Percentiles rank a stretch among this genome's conserved stretches.
Conservation (phyloP, 768 basidiomycete species). For the Xerocomus potaroensis region DNA sequence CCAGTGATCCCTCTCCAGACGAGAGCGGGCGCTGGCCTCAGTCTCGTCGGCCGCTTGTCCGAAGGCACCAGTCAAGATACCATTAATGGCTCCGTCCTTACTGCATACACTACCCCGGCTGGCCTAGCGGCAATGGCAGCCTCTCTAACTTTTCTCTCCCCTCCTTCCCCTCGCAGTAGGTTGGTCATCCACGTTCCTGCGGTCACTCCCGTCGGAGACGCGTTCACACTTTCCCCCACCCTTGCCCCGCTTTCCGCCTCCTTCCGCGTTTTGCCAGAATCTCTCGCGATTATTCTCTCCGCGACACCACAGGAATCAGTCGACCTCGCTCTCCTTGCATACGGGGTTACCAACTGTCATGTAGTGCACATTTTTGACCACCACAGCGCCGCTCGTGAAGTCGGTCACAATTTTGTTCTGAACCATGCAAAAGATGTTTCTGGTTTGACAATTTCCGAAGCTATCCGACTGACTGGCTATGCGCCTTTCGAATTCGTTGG, state of each 20-base stretch:
- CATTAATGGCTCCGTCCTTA: constrained; percentile 54
- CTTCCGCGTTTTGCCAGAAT: constrained; percentile 57
- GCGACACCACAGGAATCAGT: constrained; percentile 80
- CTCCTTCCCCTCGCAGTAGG: constrained; percentile 56
- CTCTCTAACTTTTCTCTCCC: constrained; percentile 68
- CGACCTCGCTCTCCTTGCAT: constrained; percentile 74
- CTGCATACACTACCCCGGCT: constrained; percentile 78
- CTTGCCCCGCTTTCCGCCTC: constrained; percentile 62
- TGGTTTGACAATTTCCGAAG: constrained; percentile 39
- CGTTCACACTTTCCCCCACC: constrained; percentile 71
- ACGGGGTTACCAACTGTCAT: constrained; percentile 60
- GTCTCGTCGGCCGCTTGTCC: constrained; percentile 73
- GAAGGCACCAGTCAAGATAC: constrained; percentile 73
- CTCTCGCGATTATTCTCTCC: constrained; percentile 72
- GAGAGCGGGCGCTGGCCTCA: constrained; percentile 77
- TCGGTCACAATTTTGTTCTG: constrained; percentile 49
- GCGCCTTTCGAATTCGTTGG: constrained; percentile 76
- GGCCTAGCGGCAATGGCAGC: constrained; percentile 83
- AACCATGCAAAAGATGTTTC: constrained; percentile 30
- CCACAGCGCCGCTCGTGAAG: constrained; percentile 72
- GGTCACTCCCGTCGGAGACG: constrained; percentile 59
- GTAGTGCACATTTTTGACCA: constrained; percentile 92
- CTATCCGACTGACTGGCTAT: constrained; percentile 58
- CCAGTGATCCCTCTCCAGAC: constrained; percentile 73
- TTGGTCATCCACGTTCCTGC: constrained; percentile 83